Percentiles rank a stretch among this genome's conserved stretches.
Conservation (phyloP, 2,329 filamentous ascomycete genomes). For the Ophiostoma ips region DNA sequence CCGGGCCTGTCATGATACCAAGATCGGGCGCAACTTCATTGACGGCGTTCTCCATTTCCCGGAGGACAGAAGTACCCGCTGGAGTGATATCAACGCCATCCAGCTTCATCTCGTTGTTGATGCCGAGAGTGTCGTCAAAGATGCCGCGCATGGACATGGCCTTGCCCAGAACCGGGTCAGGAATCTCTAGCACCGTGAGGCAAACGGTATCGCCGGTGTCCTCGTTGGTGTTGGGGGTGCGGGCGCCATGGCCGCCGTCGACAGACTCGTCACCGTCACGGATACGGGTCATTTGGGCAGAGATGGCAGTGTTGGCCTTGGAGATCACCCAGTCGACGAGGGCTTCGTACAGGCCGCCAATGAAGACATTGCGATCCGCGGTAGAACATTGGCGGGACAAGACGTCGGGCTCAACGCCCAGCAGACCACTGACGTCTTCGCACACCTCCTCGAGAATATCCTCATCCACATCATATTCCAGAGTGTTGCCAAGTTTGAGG, state of each 20-base stretch:
- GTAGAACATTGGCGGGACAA: conserved; percentile 68
- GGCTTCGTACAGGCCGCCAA: conserved; percentile 82
- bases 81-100: conserved; percentile 70
- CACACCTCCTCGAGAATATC: conserved; percentile 76
- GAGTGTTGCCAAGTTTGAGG: conserved; percentile 80
- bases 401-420: conserved; percentile 77
- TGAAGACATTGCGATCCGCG: conserved; percentile 67
- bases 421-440: conserved; percentile 74
- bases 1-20: conserved; percentile 54
- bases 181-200: conserved; percentile 78
- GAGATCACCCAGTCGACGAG: conserved; percentile 87
- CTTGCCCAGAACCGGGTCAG: conserved; percentile 66
- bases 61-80: conserved; percentile 67
- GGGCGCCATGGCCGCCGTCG: conserved; percentile 42
- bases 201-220: conserved; percentile 73
- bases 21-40: conserved; percentile 64
- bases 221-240: conserved; percentile 54
- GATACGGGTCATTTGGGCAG: conserved; percentile 54
- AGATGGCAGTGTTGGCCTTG: conserved; percentile 78
- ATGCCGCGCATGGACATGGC: conserved; percentile 79
- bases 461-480: conserved; percentile 71
- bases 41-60: conserved; percentile 77
- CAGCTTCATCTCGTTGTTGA: conserved; percentile 94
- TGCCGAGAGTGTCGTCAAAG: conserved; percentile 84
- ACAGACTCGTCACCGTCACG: conserved; percentile 53